phyloP scores from a whole-genome alignment of 139 green algal species.

The Chlorella ohadii region DNA sequence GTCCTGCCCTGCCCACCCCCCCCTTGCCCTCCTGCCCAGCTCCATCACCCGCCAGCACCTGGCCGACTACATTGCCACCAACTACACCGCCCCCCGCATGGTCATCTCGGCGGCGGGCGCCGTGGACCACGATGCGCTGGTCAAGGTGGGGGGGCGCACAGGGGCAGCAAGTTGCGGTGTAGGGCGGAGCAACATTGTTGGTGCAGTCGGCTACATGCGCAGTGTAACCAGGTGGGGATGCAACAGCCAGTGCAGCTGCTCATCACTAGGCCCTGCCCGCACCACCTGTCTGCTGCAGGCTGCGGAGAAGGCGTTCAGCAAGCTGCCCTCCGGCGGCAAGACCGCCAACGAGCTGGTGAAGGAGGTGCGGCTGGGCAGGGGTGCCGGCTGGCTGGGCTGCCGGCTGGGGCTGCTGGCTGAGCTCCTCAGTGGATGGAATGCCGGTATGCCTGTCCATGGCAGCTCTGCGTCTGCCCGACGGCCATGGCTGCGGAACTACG shows the following conservation, averaged over 20 bases:
- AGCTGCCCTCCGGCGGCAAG: conserved; percentile 61
- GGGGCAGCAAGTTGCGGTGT: too few species aligned
- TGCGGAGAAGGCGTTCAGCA: conserved; percentile 70
- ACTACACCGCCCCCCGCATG: conserved; percentile 94
- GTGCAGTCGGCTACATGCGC: too few species aligned
- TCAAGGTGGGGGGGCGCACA: conserved; percentile 42
- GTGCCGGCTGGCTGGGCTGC: background rate
- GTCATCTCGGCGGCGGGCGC: conserved; percentile 90
- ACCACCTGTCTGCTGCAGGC: conserved; percentile 45
- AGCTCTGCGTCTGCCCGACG: too few species aligned
- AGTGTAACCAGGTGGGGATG: too few species aligned
- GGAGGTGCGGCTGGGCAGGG: conserved; percentile 11
- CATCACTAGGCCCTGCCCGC: too few species aligned
- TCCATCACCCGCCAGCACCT: conserved; percentile 90
- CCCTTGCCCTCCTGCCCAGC: background rate
- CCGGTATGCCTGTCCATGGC: too few species aligned
- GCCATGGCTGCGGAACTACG: background rate
- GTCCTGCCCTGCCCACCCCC: too few species aligned
- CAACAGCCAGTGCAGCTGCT: too few species aligned
- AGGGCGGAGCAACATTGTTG: too few species aligned
- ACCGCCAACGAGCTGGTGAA: conserved; percentile 63
- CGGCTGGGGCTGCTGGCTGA: too few species aligned
- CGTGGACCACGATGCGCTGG: conserved; percentile 95
- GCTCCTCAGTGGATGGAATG: too few species aligned
- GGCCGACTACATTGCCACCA: conserved; percentile 94